These are phyloP conservation scores for Emmonsiellopsis sp. DNA, from an alignment of 2,329 filamentous ascomycete species.

Conservation along the genomic window DNA sequence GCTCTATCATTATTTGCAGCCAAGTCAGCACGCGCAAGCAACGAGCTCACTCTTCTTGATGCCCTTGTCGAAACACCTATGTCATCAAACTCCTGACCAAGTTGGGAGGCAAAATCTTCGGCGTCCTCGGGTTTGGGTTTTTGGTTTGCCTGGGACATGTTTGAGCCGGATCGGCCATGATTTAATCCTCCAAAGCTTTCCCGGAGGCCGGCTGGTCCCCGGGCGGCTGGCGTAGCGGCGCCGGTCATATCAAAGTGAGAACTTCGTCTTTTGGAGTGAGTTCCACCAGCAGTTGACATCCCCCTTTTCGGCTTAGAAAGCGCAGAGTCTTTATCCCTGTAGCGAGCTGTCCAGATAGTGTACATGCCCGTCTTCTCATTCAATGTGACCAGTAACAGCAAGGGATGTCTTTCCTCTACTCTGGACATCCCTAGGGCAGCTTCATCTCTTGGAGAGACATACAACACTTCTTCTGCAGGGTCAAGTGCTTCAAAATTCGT, in stretches of 20 bases:
- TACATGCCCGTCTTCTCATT: conserved; percentile 69
- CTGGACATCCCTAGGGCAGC: conserved; percentile 15
- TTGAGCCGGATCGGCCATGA: conserved; percentile 33
- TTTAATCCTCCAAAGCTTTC: conserved; percentile 62
- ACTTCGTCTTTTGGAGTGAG: conserved; percentile 57
- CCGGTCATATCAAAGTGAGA: conserved; percentile 61
- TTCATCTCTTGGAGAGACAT: conserved; percentile 61
- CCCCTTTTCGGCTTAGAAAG: conserved; percentile 32
- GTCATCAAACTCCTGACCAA: conserved; percentile 58
- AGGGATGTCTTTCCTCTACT: conserved; percentile 9
- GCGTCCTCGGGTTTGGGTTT: conserved; percentile 45
- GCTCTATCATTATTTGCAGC: conserved; percentile 74
- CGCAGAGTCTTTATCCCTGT: conserved; percentile 57
- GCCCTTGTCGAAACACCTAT: conserved; percentile 47
- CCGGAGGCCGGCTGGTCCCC: conserved; percentile 53
- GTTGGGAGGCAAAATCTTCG: conserved; percentile 56
- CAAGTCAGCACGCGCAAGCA: conserved; percentile 77
- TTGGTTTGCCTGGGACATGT: conserved; percentile 34
- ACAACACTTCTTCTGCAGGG: conserved; percentile 70
- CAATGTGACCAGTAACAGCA: conserved; percentile 70
- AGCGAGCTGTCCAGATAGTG: conserved; percentile 75
- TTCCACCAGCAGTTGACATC: conserved; percentile 46
- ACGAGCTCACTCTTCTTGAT: conserved; percentile 79
- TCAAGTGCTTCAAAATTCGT: conserved; percentile 53
- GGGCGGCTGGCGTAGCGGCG: conserved; percentile 60